phyloP scores from a whole-genome alignment of 169 alveolate genomes.

The Cryptosporidium sp. region DNA sequence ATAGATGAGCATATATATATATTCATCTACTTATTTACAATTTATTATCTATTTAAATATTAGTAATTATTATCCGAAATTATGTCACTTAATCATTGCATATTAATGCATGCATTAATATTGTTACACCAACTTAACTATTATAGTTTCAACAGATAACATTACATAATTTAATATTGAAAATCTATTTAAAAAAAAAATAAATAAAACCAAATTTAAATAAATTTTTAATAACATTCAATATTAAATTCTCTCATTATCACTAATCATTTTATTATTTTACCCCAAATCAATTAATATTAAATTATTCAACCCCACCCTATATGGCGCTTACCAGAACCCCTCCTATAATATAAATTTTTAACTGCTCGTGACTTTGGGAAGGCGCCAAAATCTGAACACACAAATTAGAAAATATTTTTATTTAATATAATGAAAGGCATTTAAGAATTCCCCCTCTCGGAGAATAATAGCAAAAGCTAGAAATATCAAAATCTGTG shows the following conservation, averaged over 20 bases:
- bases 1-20: too few relatives aligned
- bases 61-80: too few relatives aligned
- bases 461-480: conserved; percentile 17
- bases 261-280: background rate
- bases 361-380: conserved; percentile 74
- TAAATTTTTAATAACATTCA: background rate
- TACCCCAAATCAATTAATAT: background rate
- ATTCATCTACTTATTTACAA: too few relatives aligned
- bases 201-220: too few relatives aligned
- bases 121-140: too few relatives aligned
- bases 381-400: conserved; percentile 67
- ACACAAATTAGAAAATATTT: conserved; percentile 40
- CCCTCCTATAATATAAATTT: conserved; percentile 50
- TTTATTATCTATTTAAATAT: too few relatives aligned
- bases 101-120: too few relatives aligned
- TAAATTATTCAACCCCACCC: conserved; percentile 18
- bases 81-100: too few relatives aligned
- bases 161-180: background rate
- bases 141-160: too few relatives aligned
- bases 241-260: background rate
- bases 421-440: conserved; percentile 29
- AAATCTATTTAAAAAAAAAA: too few relatives aligned
- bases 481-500: conserved; percentile 6
- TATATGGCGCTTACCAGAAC: conserved; percentile 1
- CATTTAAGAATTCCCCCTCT: conserved; percentile 30